These are phyloP conservation scores for Bombardia bombarda DNA, from an alignment of 495 filamentous ascomycete species.

Conservation along the genomic window DNA sequence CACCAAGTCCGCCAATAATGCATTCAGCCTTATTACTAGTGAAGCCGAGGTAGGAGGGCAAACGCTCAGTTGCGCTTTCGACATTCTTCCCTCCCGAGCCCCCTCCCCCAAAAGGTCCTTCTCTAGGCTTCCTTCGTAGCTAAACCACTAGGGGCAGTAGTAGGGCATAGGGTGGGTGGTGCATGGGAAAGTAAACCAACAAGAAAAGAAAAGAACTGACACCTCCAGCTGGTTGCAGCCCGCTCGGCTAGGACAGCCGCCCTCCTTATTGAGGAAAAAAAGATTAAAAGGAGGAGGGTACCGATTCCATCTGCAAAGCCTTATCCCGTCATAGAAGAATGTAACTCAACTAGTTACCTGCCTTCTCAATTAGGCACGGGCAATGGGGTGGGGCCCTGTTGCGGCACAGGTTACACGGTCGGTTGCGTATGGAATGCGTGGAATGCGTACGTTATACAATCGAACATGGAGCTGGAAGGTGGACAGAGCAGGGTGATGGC, in stretches of 20 bases:
- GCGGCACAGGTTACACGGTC: conserved; percentile 2
- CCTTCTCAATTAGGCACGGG: conserved; percentile 6
- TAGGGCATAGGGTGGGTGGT: background rate
- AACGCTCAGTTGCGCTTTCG: no score
- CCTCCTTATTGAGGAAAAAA: no score
- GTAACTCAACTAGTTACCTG: background rate
- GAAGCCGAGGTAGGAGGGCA: conserved; percentile 2
- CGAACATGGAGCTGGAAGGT: background rate
- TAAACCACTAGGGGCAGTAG: background rate
- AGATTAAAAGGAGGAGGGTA: no score
- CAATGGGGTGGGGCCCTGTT: background rate
- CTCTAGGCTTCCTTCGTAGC: background rate
- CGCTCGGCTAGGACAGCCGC: no score
- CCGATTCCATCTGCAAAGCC: background rate
- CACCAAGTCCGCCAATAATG: background rate
- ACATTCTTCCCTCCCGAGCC: no score
- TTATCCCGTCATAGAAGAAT: background rate
- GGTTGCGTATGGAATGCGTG: background rate
- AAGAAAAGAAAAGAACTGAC: no score
- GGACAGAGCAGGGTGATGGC: background rate
- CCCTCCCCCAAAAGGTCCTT: background rate
- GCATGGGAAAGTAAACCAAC: background rate
- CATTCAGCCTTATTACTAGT: conserved; percentile 1
- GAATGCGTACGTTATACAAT: background rate
- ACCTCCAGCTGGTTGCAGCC: no score